phyloP scores from a whole-genome alignment of 305 asterid species.

The Fraxinus platypoda region DNA sequence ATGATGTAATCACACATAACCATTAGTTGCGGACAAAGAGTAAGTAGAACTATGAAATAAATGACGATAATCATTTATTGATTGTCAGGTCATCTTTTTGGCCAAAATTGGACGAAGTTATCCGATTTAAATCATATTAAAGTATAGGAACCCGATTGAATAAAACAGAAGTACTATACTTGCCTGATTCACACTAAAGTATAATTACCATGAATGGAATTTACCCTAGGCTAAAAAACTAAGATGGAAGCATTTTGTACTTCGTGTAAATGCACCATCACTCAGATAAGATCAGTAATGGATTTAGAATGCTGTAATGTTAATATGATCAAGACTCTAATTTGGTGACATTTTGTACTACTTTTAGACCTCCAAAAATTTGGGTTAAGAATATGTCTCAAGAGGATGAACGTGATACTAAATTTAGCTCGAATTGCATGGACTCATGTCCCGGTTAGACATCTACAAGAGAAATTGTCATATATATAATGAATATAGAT shows the following conservation, averaged over 20 bases:
- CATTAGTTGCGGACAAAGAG: no score
- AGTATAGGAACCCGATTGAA: no score
- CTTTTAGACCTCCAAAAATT: neutral
- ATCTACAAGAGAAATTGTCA: conserved; percentile 5
- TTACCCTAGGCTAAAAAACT: conserved; percentile 1
- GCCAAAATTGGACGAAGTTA: no score
- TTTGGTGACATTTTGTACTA: neutral
- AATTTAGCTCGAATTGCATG: neutral
- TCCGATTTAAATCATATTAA: no score
- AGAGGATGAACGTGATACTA: neutral
- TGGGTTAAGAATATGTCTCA: neutral
- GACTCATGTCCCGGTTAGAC: neutral
- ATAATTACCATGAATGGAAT: neutral
- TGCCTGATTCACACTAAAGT: neutral
- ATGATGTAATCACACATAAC: no score
- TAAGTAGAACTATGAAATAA: no score
- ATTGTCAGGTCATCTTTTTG: no score
- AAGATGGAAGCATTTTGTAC: neutral
- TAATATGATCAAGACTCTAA: neutral
- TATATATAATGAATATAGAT: conserved; percentile 5
- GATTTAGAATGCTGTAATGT: neutral
- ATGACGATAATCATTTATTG: no score
- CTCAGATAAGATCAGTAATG: conserved; percentile 13
- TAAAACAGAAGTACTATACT: no score
- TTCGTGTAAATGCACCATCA: conserved; percentile 11